These are phyloP conservation scores for Stephanodiscus triporus DNA, from an alignment of 108 stramenopile species.

Conservation along the genomic window DNA sequence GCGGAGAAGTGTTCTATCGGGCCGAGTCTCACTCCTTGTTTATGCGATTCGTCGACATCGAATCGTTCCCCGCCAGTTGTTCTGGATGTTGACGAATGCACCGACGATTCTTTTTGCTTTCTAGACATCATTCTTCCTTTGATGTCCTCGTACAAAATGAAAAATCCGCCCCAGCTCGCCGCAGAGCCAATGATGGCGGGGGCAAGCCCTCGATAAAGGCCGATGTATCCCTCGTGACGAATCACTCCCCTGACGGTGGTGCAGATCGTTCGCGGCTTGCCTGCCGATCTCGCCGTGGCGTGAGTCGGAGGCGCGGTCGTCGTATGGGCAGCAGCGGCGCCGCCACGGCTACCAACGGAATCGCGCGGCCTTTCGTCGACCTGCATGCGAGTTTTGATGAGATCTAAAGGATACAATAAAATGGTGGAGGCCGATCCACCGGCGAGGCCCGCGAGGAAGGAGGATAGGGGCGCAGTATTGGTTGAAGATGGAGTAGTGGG, in stretches of 20 bases:
- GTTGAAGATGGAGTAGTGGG: no score
- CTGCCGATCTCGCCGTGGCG: slow-evolving; percentile 3
- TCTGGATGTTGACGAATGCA: not conserved
- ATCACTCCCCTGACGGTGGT: slow-evolving; percentile 38
- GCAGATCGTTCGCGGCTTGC: slow-evolving; percentile 32
- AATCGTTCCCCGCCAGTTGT: slow-evolving; percentile 4
- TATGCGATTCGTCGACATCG: not conserved
- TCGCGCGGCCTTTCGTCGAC: slow-evolving; percentile 64
- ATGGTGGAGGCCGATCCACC: slow-evolving; percentile 77
- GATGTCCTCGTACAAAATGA: slow-evolving; percentile 93
- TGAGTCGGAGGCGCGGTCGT: not conserved
- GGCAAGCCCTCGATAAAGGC: slow-evolving; percentile 90
- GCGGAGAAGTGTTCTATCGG: slow-evolving; percentile 70
- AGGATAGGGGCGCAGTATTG: slow-evolving; percentile 3
- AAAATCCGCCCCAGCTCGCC: slow-evolving; percentile 97
- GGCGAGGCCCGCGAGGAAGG: slow-evolving; percentile 67
- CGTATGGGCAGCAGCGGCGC: slow-evolving; percentile 1
- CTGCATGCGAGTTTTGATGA: slow-evolving; percentile 93
- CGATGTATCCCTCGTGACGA: slow-evolving; percentile 78
- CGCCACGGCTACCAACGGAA: not conserved
- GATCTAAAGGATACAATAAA: slow-evolving; percentile 93
- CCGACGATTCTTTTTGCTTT: slow-evolving; percentile 1
- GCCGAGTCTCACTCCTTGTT: slow-evolving; percentile 36
- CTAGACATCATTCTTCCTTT: slow-evolving; percentile 62
- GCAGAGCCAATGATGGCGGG: slow-evolving; percentile 93